Evolutionary conservation across 176 grass and related monocot genomes (phyloP).

Genomic region (Cenchrus purpureus): DNA sequence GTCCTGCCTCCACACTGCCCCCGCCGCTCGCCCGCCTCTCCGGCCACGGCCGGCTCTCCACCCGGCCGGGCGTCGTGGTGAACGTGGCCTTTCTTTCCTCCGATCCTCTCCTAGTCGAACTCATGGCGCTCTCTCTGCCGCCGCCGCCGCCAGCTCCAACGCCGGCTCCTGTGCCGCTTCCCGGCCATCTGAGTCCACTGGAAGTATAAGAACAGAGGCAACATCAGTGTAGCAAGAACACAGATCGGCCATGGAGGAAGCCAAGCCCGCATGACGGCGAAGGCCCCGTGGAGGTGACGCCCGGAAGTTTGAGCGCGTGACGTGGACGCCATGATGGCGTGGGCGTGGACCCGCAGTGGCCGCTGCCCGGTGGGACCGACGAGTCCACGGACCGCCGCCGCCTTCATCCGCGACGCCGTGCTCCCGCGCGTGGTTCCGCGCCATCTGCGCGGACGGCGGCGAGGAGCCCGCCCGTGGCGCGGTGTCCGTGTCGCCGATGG

Average conservation of each 20-base stretch:
- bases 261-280: not conserved
- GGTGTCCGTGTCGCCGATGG: constrained; percentile 59
- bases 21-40: no score
- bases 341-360: constrained; percentile 75
- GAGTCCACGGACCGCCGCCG: constrained; percentile 52
- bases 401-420: constrained; percentile 55
- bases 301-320: constrained; percentile 61
- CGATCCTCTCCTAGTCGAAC: not conserved
- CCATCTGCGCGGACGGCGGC: constrained; percentile 51
- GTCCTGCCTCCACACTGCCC: no score
- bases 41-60: no score
- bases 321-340: constrained; percentile 71
- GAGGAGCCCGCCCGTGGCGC: constrained; percentile 43
- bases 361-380: constrained; percentile 74
- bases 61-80: no score
- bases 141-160: not conserved
- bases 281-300: constrained; percentile 40
- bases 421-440: constrained; percentile 75
- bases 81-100: constrained; percentile 25
- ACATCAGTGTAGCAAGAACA: not conserved
- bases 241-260: not conserved
- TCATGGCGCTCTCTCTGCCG: not conserved
- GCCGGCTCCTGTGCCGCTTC: not conserved
- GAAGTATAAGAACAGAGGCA: not conserved
- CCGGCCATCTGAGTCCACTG: not conserved